Base-by-base conservation (phyloP, 257 asterid species). In the Dorcoceras hygrometricum region DNA sequence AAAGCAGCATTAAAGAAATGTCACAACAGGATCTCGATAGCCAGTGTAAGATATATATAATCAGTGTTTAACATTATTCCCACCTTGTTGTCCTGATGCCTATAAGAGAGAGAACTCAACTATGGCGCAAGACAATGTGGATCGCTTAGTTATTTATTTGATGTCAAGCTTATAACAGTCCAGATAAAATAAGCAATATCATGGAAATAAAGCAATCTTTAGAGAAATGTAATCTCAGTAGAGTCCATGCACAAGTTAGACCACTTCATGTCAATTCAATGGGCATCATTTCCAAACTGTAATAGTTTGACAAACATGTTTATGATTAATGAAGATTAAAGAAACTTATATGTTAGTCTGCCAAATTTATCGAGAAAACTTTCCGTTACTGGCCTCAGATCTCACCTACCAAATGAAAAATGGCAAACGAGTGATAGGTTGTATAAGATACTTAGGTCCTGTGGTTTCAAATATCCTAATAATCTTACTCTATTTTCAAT, bases 201-300 rank as follows among this genome's bases (percentile, higher is more conserved):
- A 14, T 12, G 51, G 19, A 3, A 43, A 43, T 14, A 14, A 43
- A 43, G 51, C 14, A 43, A 6, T 43, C 51, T 14, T 43, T 14
- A 14, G n/a, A 43, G n/a, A 43, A 43, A 43, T 14, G 51, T 14
- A n/a, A 43, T 43, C 51, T 12, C 51, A 43, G 51, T 19, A 43
- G 19, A 43, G 19, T 43, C 51, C 51, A 43, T 43, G 43, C 12
- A 51, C 34, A 63, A 67, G 53, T 59, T 71, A 50, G 5, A 73
- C 36, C 39, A 27, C 31, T 71, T 56, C 69, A 65, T 11, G 69
- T 12, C 64, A 53, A 70, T 63, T 66, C 63, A 64, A 46, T 26
- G 39, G 1, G 23, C 23, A 65, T 11, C 70, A 46, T 32, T 61
- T 58, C 25, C 12, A 27, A 39, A 34, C 5, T 9, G 3, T 26